These are phyloP conservation scores for Paramyrothecium roridum DNA, from an alignment of 2,329 filamentous ascomycete species.

Conservation along the genomic window DNA sequence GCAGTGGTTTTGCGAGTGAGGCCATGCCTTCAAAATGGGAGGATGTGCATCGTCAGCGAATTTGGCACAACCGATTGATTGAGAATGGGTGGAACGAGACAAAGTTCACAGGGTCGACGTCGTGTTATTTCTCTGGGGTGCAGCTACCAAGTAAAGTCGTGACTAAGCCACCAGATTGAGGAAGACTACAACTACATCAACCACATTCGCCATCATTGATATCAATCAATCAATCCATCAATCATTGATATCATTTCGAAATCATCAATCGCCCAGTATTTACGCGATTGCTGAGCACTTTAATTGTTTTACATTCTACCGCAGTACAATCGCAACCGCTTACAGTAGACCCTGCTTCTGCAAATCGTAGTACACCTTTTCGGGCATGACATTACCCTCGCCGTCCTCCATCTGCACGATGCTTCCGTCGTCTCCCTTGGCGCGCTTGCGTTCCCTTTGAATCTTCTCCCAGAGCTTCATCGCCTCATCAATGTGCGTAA, in stretches of 20 bases:
- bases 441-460: constrained; percentile 77
- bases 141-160: background rate
- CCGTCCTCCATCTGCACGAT: constrained; percentile 98
- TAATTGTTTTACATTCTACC: background rate
- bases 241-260: no score
- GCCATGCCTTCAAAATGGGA: constrained; percentile 29
- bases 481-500: constrained; percentile 88
- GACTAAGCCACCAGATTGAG: background rate
- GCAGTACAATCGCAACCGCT: constrained; percentile 7
- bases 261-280: no score
- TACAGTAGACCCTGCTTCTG: constrained; percentile 86
- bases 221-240: no score
- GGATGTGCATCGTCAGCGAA: background rate
- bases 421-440: constrained; percentile 72
- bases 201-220: no score
- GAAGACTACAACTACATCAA: no score
- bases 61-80: no score
- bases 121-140: background rate
- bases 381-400: constrained; percentile 97
- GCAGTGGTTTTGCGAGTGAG: constrained; percentile 57
- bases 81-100: background rate
- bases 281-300: no score
- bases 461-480: constrained; percentile 90
- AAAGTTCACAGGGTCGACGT: background rate
- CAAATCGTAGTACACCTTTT: constrained; percentile 95